Evolutionary conservation across 768 basidiomycete species (phyloP).

Genomic region (Suillus cothurnatus): DNA sequence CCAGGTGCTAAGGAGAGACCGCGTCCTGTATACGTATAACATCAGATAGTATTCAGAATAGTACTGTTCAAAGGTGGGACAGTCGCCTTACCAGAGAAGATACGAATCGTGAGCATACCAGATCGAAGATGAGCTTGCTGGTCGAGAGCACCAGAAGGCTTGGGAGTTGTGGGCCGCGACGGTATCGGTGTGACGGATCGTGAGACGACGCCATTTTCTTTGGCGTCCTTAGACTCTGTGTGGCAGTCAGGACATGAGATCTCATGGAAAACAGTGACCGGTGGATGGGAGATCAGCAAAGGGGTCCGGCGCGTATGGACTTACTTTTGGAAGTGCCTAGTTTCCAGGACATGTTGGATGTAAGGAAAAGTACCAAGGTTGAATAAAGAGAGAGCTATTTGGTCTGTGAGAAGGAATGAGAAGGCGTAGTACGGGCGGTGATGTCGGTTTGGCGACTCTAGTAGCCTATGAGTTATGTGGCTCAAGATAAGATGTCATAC

Average conservation of each 20-base stretch:
- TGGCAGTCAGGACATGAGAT: slow-evolving; percentile 11
- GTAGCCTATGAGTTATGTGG: slow-evolving; percentile 1
- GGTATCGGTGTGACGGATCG: slow-evolving; percentile 82
- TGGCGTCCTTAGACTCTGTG: slow-evolving; percentile 68
- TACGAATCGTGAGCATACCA: slow-evolving; percentile 93
- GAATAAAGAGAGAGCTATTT: background rate
- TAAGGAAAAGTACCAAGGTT: background rate
- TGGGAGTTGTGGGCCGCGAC: slow-evolving; percentile 80
- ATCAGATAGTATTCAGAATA: background rate
- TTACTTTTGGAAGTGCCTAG: slow-evolving; percentile 41
- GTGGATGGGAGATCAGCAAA: slow-evolving; percentile 9
- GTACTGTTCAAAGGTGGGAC: slow-evolving; percentile 13
- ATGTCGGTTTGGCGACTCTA: slow-evolving; percentile 1
- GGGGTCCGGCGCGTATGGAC: slow-evolving; percentile 11
- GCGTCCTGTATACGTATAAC: slow-evolving; percentile 51
- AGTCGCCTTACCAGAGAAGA: slow-evolving; percentile 77
- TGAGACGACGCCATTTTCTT: slow-evolving; percentile 70
- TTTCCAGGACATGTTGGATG: slow-evolving; percentile 58
- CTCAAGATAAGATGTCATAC: slow-evolving; percentile 9
- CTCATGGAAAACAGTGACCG: slow-evolving; percentile 5
- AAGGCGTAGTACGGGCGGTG: slow-evolving; percentile 1
- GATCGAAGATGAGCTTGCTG: slow-evolving; percentile 64
- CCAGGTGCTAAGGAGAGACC: slow-evolving; percentile 82
- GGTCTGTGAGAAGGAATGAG: slow-evolving; percentile 6
- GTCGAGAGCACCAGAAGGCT: slow-evolving; percentile 52